Evolutionary conservation across 345 rosid genomes (phyloP).

Genomic region (Dipteronia sinensis): DNA sequence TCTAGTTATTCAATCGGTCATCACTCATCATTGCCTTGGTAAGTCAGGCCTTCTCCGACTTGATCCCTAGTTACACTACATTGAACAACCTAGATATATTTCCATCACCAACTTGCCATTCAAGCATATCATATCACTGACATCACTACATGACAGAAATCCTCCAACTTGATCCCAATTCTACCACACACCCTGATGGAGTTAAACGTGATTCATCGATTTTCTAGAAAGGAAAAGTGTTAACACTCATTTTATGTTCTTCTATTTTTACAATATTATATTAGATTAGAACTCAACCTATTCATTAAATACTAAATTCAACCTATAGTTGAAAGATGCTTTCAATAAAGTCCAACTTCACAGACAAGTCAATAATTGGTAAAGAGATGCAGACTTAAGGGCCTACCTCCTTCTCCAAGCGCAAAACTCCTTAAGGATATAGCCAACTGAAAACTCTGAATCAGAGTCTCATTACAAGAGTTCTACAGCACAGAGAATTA

Average conservation of each 20-base stretch:
- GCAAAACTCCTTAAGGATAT: slow-evolving; percentile 57
- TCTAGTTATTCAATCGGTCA: no score
- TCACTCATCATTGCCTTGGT: no score
- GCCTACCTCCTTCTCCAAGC: slow-evolving; percentile 48
- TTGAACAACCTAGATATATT: neutral
- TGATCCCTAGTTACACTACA: neutral
- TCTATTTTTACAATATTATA: neutral
- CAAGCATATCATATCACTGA: neutral
- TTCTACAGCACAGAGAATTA: slow-evolving; percentile 38
- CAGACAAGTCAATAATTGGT: neutral
- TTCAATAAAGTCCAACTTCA: neutral
- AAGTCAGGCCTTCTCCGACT: neutral
- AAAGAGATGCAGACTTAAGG: neutral
- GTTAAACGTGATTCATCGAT: neutral
- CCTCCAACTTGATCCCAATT: neutral
- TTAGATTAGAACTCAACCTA: neutral
- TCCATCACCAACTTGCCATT: neutral
- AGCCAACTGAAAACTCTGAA: slow-evolving; percentile 70
- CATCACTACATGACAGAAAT: neutral
- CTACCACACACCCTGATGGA: neutral
- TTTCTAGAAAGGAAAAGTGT: neutral
- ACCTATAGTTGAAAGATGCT: neutral
- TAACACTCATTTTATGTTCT: neutral
- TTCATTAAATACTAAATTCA: neutral
- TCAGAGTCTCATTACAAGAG: slow-evolving; percentile 57